Percentiles rank a stretch among this genome's conserved stretches.
Conservation (phyloP, 2,329 filamentous ascomycete genomes). For the Trichophyton rubrum region DNA sequence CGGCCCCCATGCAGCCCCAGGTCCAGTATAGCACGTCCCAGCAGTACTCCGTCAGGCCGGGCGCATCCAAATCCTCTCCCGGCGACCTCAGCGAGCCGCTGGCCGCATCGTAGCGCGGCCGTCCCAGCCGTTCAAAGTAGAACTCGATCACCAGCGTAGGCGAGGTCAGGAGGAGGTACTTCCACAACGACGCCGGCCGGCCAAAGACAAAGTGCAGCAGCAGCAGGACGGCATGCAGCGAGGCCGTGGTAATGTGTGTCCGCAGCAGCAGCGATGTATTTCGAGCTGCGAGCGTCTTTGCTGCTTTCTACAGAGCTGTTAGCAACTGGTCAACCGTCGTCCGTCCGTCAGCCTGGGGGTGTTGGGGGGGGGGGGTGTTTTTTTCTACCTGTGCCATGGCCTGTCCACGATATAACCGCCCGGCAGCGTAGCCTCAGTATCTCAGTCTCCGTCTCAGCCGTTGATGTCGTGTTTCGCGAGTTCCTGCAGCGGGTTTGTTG, state of each 20-base stretch:
- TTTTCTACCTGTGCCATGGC: not conserved
- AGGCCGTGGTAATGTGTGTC: slow-evolving; percentile 64
- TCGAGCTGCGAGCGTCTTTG: slow-evolving; percentile 56
- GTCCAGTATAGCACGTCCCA: slow-evolving; percentile 96
- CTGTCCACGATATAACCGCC: not conserved
- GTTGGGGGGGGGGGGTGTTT: no score
- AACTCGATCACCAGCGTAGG: slow-evolving; percentile 72
- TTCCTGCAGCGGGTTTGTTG: not conserved
- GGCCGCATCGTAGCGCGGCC: slow-evolving; percentile 55
- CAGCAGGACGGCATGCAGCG: slow-evolving; percentile 63
- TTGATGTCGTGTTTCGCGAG: not conserved
- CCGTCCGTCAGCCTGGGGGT: not conserved
- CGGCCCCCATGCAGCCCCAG: slow-evolving; percentile 63
- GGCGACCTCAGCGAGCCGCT: slow-evolving; percentile 57
- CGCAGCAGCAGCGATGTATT: slow-evolving; percentile 67
- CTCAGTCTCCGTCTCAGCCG: not conserved
- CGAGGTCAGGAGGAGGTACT: slow-evolving; percentile 59
- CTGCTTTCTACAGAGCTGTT: slow-evolving; percentile 31
- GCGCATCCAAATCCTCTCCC: slow-evolving; percentile 77
- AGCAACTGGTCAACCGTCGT: not conserved
- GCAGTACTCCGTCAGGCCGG: slow-evolving; percentile 92
- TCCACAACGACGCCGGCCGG: slow-evolving; percentile 47
- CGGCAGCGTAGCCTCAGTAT: no score
- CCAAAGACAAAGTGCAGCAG: slow-evolving; percentile 54
- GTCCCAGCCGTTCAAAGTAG: slow-evolving; percentile 71